Evolutionary conservation across 441 rosid species (phyloP).

Genomic region (Erodium trifolium): DNA sequence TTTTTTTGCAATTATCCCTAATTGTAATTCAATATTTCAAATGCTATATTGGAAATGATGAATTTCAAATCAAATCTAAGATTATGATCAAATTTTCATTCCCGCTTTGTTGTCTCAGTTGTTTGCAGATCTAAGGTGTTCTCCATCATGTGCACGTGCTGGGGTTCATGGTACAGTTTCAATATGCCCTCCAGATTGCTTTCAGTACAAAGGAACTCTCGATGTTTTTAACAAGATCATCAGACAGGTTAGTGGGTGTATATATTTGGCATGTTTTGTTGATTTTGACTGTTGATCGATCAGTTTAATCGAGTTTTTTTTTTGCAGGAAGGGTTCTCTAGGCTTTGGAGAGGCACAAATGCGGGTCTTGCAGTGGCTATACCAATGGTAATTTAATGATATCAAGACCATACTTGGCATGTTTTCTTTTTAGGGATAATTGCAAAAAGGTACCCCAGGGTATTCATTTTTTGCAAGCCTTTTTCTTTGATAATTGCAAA

Average conservation of each 20-base stretch:
- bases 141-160: conserved; percentile 93
- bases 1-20: no score
- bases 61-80: not conserved
- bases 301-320: conserved; percentile 9
- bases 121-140: conserved; percentile 91
- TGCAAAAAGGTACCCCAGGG: no score
- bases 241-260: conserved; percentile 56
- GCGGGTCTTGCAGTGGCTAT: conserved; percentile 91
- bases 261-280: no score
- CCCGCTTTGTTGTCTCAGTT: conserved; percentile 37
- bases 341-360: conserved; percentile 97
- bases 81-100: conserved; percentile 7
- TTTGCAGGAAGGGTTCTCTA: conserved; percentile 71
- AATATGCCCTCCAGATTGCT: conserved; percentile 97
- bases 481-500: no score
- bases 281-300: not conserved
- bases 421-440: no score
- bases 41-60: no score
- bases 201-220: conserved; percentile 85
- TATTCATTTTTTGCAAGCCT: no score
- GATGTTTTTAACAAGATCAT: conserved; percentile 88
- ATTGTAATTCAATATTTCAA: no score
- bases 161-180: conserved; percentile 97
- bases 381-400: conserved; percentile 52
- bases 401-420: not conserved